A percentile compares a stretch with the other conserved stretches of the same genome.
phyloP scores from a whole-genome alignment of 78 protist species.

The Dictyostelium intermedium region DNA sequence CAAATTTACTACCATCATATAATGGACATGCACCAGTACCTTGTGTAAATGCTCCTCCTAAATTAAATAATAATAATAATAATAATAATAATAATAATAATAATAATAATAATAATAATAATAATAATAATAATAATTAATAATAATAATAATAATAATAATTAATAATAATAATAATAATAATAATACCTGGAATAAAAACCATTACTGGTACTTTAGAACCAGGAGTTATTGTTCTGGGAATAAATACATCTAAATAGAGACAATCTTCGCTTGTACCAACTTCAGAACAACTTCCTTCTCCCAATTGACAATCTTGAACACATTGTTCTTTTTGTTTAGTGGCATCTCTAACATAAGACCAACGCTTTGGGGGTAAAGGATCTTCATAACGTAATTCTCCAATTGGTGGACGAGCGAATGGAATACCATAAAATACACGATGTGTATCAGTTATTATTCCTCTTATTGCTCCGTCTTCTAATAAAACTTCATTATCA shows the following conservation, averaged over 20 bases:
- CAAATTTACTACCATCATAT: not conserved
- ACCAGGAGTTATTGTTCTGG: not conserved
- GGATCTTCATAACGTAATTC: conserved; percentile 37
- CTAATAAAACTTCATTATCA: not conserved
- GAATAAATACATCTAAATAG: conserved; percentile 64
- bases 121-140: not conserved
- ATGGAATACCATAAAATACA: conserved; percentile 36
- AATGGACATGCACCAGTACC: conserved; percentile 31
- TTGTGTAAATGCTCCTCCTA: not conserved
- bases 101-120: not conserved
- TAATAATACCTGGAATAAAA: conserved; percentile 14
- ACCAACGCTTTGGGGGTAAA: not conserved
- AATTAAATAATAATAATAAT: not conserved
- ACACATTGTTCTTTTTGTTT: not conserved
- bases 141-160: not conserved
- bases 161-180: not conserved
- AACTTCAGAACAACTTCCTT: conserved; percentile 32
- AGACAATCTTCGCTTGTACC: conserved; percentile 81
- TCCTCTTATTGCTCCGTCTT: not conserved
- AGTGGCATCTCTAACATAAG: conserved; percentile 19
- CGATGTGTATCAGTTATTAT: not conserved
- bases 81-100: not conserved
- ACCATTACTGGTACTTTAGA: not conserved
- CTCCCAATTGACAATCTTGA: conserved; percentile 28
- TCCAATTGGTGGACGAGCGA: conserved; percentile 43